phyloP scores from a whole-genome alignment of 805 yeast species.

The Peterozyma toletana region DNA sequence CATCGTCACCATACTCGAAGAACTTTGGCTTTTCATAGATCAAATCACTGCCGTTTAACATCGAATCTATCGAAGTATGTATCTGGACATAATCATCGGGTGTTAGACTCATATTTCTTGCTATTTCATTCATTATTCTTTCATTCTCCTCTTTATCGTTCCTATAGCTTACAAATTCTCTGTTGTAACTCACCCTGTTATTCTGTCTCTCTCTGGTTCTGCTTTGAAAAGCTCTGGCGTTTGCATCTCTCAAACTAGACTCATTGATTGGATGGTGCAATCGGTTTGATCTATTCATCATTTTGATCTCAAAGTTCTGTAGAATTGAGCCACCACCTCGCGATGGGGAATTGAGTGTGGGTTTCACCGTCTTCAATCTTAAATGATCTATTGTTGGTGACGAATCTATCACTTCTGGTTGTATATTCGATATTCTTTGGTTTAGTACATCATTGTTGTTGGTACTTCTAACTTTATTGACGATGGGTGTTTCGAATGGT shows the following conservation, averaged over 20 bases:
- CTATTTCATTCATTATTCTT: slow-evolving; percentile 5
- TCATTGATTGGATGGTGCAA: background rate
- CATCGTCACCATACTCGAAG: slow-evolving; percentile 5
- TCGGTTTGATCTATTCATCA: background rate
- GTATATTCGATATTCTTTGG: too few species aligned
- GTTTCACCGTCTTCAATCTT: background rate
- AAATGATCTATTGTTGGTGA: background rate
- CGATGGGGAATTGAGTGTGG: background rate
- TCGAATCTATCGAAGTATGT: slow-evolving; percentile 7
- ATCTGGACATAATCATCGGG: slow-evolving; percentile 3
- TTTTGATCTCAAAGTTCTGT: background rate
- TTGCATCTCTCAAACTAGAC: background rate
- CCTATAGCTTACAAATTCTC: slow-evolving; percentile 6
- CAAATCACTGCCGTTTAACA: slow-evolving; percentile 6
- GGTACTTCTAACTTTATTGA: too few species aligned
- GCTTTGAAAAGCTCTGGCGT: background rate
- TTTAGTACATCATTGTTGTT: too few species aligned
- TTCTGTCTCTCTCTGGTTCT: background rate
- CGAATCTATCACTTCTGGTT: background rate
- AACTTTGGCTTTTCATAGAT: slow-evolving; percentile 5
- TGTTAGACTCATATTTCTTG: slow-evolving; percentile 5
- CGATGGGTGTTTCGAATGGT: too few species aligned
- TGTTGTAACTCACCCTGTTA: slow-evolving; percentile 2
- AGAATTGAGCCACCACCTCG: background rate
- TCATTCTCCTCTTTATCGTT: slow-evolving; percentile 2